Evolutionary conservation across 1,284 basidiomycete species (phyloP), one percentile per base, ranked within the genome.

Genomic region (Polyporus tsugae): DNA sequence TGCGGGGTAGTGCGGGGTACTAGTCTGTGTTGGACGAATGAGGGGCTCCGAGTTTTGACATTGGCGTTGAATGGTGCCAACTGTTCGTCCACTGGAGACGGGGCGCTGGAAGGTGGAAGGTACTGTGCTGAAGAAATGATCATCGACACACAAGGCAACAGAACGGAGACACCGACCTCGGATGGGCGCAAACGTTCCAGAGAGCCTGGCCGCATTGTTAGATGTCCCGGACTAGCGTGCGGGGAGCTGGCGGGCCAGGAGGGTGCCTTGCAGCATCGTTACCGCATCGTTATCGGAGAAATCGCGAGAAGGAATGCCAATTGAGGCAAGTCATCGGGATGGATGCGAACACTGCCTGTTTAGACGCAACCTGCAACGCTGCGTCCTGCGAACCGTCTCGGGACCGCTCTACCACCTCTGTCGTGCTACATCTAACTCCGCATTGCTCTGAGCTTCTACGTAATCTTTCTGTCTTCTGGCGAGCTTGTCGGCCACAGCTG

Each of bases 321-420:
- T 49, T 49, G 46, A 13, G 46, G 46, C 22, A 49, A 49, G 46
- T 9, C 10, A 25, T 49, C 46, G 46, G 46, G 46, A 19, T 49
- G 46, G 46, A 25, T 49, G 46, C 46, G 46, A 49, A 25, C 46
- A 25, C 11, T 49, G 46, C 46, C 17, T 25, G 46, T 13, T 49
- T 49, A 9, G 46, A 49, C 22, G 46, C 46, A 49, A 35, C 39
- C 42, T 35, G 35, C 22, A 49, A 25, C 46, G 46, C 17, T 46
- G 10, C 25, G 63, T 19, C n/a, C 17, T 38, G 39, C 19, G 36
- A 33, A 49, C 39, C 42, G 38, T 39, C 29, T 25, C 62, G 62
- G 66, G 46, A 22, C 67, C 67, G 64, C 67, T 52, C 58, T 64
- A 62, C 55, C 61, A 61, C 64, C 64, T 38, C 38, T 17, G 44